phyloP scores from a whole-genome alignment of 1,284 basidiomycete genomes.

The Spongispora temasekensis region DNA sequence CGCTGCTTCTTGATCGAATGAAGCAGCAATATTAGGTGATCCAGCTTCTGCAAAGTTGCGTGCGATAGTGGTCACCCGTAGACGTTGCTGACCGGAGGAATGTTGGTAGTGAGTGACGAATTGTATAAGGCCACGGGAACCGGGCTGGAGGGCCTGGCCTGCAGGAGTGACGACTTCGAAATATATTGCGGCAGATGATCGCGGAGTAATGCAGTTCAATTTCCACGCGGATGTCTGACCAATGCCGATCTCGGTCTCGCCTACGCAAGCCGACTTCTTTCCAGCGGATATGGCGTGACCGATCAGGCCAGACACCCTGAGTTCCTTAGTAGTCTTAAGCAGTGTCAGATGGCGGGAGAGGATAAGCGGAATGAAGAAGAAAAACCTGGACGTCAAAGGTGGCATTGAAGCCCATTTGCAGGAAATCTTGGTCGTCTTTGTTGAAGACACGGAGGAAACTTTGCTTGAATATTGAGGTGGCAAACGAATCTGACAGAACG shows the following conservation, averaged over 20 bases:
- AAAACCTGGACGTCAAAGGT: slow-evolving; percentile 95
- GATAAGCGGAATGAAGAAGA: slow-evolving; percentile 7
- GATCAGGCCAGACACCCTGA: slow-evolving; percentile 97
- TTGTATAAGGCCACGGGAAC: slow-evolving; percentile 94
- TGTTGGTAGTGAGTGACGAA: slow-evolving; percentile 99
- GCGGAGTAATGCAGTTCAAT: slow-evolving; percentile 88
- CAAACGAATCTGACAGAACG: slow-evolving; percentile 96
- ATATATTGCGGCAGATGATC: slow-evolving; percentile 91
- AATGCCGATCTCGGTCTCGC: slow-evolving; percentile 99
- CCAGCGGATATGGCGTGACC: slow-evolving; percentile 97
- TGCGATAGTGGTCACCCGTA: slow-evolving; percentile 96
- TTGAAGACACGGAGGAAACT: slow-evolving; percentile 92
- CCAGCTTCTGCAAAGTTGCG: slow-evolving; percentile 98
- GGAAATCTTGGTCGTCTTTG: slow-evolving; percentile 91
- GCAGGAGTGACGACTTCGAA: slow-evolving; percentile 99
- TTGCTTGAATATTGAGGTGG: slow-evolving; percentile 99
- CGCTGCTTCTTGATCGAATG: slow-evolving; percentile 98
- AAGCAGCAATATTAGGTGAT: slow-evolving; percentile 88
- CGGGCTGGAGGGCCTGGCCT: slow-evolving; percentile 89
- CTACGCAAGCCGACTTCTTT: slow-evolving; percentile 96
- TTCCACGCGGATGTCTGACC: slow-evolving; percentile 99
- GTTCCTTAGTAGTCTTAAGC: slow-evolving; percentile 91
- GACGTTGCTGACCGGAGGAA: slow-evolving; percentile 89
- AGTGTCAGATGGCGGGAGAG: slow-evolving; percentile 1
- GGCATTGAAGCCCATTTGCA: slow-evolving; percentile 99